Base-by-base conservation (phyloP, 2,329 filamentous ascomycete species). In the Thielaviopsis euricoi region DNA sequence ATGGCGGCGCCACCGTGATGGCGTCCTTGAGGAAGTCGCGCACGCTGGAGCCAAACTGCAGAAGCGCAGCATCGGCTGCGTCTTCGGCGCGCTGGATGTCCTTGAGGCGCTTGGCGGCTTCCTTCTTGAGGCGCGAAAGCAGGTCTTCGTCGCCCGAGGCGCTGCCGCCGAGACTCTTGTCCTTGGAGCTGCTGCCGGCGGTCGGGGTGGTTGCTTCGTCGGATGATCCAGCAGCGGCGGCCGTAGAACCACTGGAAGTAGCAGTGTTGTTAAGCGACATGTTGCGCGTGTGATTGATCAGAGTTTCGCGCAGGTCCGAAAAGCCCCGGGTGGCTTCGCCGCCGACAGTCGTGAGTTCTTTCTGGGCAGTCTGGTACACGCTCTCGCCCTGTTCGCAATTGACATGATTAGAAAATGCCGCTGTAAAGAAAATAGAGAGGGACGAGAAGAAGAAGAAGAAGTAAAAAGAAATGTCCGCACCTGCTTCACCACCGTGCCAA, bases 1-100 rank as follows among this genome's bases (percentile, higher is more conserved):
- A 73, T 0, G 88, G 89, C 0, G 90, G 86, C 17, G 88, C 84
- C 64, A 98, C 88, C 56, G 80, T 89, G 58, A 98, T 86, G 55
- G 93, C 93, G 63, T 98, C 91, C 56, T 85, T 82, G 62, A 98
- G 75, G 72, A 95, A 97, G 70, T 91, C 86, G 43, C 88, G 80
- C 53, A 98, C 82, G 65, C 93, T 96, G 60, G 83, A 82, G 22
- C 93, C 93, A 66, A 97, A 96, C 63, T 88, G 87, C 64, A 97
- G 74, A 10, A 98, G 80, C 0, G 93, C 93, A 70, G 97, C 93
- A 68, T 98, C 93, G 7, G 93, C 93, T 3, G 91, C 91, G 67
- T 97, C 91, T 71, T 98, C 93, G 13, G 91, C 93, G 64, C 82
- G 82, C 67, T 96, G 87, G 21, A 97, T 83, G 60, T 96, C 89